These are phyloP conservation scores for Heliamphora ciliata DNA, from an alignment of 179 eudicot genomes.

Conservation along the genomic window DNA sequence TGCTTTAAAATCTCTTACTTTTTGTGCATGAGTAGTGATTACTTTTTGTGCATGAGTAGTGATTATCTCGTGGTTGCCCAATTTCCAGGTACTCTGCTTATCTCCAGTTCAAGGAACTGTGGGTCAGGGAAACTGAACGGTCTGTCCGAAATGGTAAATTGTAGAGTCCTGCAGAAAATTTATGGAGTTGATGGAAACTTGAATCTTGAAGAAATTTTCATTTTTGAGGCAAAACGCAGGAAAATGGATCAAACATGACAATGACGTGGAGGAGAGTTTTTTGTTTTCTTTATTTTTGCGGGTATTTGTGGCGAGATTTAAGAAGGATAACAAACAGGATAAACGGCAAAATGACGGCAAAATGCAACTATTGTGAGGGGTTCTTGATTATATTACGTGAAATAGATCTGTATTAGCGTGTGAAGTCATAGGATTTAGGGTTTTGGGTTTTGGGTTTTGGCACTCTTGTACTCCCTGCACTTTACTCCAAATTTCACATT, in stretches of 20 bases:
- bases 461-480: no score
- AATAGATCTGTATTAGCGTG: background rate
- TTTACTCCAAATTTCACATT: no score
- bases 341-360: background rate
- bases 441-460: no score
- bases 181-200: background rate
- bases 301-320: slow-evolving; percentile 14
- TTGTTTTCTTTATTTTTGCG: background rate
- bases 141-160: background rate
- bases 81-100: slow-evolving; percentile 15
- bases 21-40: background rate
- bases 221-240: background rate
- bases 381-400: background rate
- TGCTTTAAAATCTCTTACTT: no score
- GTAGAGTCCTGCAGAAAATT: background rate
- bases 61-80: background rate
- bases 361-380: background rate
- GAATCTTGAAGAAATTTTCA: background rate
- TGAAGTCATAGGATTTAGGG: background rate
- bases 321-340: background rate
- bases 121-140: background rate
- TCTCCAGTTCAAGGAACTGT: background rate
- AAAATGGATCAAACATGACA: background rate
- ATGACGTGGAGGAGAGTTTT: background rate
- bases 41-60: background rate